phyloP scores from a whole-genome alignment of 805 yeast species.

The Metschnikowia henanensis region DNA sequence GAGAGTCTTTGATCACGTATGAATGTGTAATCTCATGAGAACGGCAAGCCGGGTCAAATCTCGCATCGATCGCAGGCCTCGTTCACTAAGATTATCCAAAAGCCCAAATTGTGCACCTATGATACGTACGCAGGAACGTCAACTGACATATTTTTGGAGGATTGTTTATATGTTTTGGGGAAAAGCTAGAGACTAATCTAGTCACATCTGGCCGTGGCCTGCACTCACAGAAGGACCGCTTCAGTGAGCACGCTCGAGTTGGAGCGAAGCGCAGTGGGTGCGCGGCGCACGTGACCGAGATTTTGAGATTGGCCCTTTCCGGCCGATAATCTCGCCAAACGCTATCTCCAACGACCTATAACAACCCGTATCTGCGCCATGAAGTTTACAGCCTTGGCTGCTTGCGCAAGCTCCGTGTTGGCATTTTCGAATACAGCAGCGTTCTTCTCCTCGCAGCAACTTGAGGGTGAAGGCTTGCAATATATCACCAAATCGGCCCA shows the following conservation, averaged over 20 bases:
- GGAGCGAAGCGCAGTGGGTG: not conserved
- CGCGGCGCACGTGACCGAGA: constrained; percentile 13
- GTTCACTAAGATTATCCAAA: too few species aligned
- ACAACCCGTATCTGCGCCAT: constrained; percentile 8
- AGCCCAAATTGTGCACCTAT: too few species aligned
- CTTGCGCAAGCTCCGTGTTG: constrained; percentile 15
- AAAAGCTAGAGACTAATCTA: not conserved
- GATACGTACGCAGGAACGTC: constrained; percentile 23
- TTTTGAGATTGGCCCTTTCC: not conserved
- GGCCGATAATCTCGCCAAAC: not conserved
- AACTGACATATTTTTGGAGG: constrained; percentile 13
- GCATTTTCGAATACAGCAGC: constrained; percentile 22
- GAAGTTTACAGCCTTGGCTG: constrained; percentile 18
- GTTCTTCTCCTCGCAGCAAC: constrained; percentile 13
- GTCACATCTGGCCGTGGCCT: not conserved
- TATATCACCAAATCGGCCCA: constrained; percentile 25
- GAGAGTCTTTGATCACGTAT: too few species aligned
- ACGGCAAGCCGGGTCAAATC: too few species aligned
- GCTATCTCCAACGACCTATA: not conserved
- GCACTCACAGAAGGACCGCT: constrained; percentile 6
- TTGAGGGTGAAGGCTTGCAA: constrained; percentile 11
- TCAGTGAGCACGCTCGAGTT: not conserved
- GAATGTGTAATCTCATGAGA: too few species aligned
- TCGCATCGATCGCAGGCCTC: too few species aligned
- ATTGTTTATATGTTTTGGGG: not conserved